Evolutionary conservation across 306 rosid species (phyloP).

Genomic region (Malus sylvestris): DNA sequence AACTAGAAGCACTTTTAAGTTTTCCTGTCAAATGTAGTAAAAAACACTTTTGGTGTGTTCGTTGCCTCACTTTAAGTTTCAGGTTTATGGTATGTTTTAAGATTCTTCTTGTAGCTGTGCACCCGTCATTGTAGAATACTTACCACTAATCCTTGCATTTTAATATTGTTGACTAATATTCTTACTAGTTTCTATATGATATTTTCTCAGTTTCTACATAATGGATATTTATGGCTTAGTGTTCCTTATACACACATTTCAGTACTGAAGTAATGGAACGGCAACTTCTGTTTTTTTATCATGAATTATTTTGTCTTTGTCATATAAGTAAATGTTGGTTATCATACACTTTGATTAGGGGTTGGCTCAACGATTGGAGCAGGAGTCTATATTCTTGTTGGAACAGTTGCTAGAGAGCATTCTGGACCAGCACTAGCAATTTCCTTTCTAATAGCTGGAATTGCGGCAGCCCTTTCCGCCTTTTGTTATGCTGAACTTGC

Average conservation of each 20-base stretch:
- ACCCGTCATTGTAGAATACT: neutral
- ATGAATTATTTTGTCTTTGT: neutral
- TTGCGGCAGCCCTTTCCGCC: slow-evolving; percentile 91
- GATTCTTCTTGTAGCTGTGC: neutral
- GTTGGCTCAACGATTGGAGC: slow-evolving; percentile 97
- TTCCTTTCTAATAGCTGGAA: slow-evolving; percentile 82
- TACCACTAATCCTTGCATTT: neutral
- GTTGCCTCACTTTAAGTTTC: neutral
- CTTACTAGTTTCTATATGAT: neutral
- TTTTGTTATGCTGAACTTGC: slow-evolving; percentile 96
- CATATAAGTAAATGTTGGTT: neutral
- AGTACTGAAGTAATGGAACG: neutral
- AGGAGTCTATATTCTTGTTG: slow-evolving; percentile 94
- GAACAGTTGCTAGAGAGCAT: slow-evolving; percentile 91
- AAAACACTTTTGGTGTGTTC: neutral
- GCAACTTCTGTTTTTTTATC: neutral
- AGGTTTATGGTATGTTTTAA: neutral
- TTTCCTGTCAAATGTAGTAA: no score
- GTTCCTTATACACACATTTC: neutral
- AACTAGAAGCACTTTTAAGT: no score
- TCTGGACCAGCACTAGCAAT: slow-evolving; percentile 81
- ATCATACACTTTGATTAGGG: slow-evolving; percentile 34
- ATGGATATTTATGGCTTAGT: neutral
- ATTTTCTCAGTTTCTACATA: neutral
- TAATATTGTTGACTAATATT: neutral